Conservation (phyloP, 1,139 yeast genomes). For the Komagataea norvegica region DNA sequence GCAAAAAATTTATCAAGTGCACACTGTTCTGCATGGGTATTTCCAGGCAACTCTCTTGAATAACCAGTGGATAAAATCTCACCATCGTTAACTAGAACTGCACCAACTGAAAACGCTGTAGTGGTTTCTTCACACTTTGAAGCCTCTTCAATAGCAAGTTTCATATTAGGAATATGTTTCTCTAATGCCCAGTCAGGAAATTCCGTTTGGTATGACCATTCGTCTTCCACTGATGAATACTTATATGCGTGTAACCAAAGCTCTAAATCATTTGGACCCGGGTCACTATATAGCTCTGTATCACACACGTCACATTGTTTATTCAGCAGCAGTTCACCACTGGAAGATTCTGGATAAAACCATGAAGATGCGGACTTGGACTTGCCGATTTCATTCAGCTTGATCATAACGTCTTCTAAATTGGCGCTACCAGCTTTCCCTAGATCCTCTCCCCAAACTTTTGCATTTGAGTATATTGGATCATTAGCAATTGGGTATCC, state of each 20-base stretch:
- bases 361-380: conserved; percentile 11
- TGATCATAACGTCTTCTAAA: conserved; percentile 6
- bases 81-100: conserved; percentile 68
- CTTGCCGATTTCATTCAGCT: conserved; percentile 44
- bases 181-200: conserved; percentile 85
- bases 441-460: conserved; percentile 44
- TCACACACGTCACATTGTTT: conserved; percentile 63
- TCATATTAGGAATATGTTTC: conserved; percentile 51
- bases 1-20: conserved; percentile 73
- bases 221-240: conserved; percentile 38
- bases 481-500: conserved; percentile 95
- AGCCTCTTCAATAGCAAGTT: conserved; percentile 71
- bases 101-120: conserved; percentile 93
- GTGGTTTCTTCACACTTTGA: conserved; percentile 75
- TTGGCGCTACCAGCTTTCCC: conserved; percentile 65
- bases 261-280: conserved; percentile 79
- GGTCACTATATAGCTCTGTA: conserved; percentile 77
- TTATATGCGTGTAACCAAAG: conserved; percentile 87
- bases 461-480: conserved; percentile 56
- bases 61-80: conserved; percentile 71
- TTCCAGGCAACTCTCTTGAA: conserved; percentile 88
- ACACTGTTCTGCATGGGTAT: conserved; percentile 97
- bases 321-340: conserved; percentile 29
- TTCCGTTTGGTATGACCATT: conserved; percentile 14
- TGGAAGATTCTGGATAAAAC: conserved; percentile 9